phyloP scores from a whole-genome alignment of 1,139 yeast genomes.

The Meyerozyma athensensis region DNA sequence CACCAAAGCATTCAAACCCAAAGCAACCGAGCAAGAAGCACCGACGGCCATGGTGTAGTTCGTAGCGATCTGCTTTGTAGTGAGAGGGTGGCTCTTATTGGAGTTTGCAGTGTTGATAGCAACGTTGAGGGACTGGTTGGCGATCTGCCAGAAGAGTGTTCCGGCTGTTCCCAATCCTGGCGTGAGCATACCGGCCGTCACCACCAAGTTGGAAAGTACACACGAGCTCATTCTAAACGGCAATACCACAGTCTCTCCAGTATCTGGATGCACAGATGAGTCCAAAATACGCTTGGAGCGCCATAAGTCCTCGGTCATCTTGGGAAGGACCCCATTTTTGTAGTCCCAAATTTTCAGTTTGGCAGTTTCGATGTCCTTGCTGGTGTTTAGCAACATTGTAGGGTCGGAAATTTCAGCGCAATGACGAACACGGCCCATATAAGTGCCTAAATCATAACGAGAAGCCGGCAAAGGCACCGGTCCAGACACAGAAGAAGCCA shows the following conservation, averaged over 20 bases:
- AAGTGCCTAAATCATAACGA: conserved; percentile 69
- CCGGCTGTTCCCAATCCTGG: conserved; percentile 89
- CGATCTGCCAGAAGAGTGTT: conserved; percentile 94
- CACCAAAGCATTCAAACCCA: conserved; percentile 84
- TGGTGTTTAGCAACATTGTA: conserved; percentile 73
- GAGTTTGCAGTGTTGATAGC: conserved; percentile 96
- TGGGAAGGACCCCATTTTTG: conserved; percentile 57
- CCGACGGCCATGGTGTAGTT: conserved; percentile 86
- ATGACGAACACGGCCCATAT: conserved; percentile 91
- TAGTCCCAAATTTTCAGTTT: conserved; percentile 64
- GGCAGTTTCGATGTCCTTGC: conserved; percentile 59
- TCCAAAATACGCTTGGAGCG: conserved; percentile 79
- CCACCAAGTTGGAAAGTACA: conserved; percentile 88
- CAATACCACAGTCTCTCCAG: conserved; percentile 83
- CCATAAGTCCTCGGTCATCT: conserved; percentile 84
- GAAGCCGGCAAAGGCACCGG: conserved; percentile 75
- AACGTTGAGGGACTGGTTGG: conserved; percentile 92
- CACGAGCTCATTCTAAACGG: conserved; percentile 98
- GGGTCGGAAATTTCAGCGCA: conserved; percentile 94
- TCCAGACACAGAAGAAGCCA: conserved; percentile 90
- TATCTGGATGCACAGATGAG: conserved; percentile 90
- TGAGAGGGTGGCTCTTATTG: conserved; percentile 87
- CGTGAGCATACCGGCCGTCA: conserved; percentile 95
- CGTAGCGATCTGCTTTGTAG: conserved; percentile 68
- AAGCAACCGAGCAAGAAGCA: conserved; percentile 92